Evolutionary conservation across 2,329 filamentous ascomycete genomes (phyloP).

Genomic region (Immersiporthe knoxdaviesiana): DNA sequence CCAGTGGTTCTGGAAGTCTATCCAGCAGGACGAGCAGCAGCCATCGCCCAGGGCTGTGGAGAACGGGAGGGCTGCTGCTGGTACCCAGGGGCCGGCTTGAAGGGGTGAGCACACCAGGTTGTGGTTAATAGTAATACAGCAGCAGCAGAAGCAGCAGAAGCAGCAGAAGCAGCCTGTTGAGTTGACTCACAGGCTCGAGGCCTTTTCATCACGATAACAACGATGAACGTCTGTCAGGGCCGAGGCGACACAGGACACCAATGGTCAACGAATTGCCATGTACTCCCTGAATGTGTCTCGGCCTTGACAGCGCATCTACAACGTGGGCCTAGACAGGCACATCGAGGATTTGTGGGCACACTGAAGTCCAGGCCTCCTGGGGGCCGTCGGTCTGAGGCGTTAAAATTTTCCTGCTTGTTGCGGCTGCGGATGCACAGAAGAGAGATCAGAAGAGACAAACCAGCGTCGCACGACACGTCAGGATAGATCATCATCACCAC

Average conservation of each 20-base stretch:
- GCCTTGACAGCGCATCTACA: too few species aligned
- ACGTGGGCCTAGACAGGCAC: too few species aligned
- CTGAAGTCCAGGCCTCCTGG: background rate
- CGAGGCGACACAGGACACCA: background rate
- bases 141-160: background rate
- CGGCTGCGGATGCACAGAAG: background rate
- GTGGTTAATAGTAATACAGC: background rate
- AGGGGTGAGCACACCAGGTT: background rate
- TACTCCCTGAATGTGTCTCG: background rate
- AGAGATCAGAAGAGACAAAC: background rate
- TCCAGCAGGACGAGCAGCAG: constrained; percentile 35
- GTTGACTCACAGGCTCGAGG: background rate
- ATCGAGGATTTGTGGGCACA: background rate
- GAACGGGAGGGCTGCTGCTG: background rate
- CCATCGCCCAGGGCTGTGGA: constrained; percentile 14
- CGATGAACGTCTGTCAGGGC: background rate
- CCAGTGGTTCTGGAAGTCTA: constrained; percentile 59
- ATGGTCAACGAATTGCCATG: background rate
- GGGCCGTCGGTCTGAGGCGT: background rate
- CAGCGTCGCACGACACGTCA: background rate
- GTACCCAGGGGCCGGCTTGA: background rate
- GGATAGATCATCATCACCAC: background rate
- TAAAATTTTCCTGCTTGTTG: background rate
- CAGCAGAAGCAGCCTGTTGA: too few species aligned
- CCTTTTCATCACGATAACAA: background rate